Evolutionary conservation across 805 yeast species (phyloP).

Genomic region (Blastobotrys muscicola): DNA sequence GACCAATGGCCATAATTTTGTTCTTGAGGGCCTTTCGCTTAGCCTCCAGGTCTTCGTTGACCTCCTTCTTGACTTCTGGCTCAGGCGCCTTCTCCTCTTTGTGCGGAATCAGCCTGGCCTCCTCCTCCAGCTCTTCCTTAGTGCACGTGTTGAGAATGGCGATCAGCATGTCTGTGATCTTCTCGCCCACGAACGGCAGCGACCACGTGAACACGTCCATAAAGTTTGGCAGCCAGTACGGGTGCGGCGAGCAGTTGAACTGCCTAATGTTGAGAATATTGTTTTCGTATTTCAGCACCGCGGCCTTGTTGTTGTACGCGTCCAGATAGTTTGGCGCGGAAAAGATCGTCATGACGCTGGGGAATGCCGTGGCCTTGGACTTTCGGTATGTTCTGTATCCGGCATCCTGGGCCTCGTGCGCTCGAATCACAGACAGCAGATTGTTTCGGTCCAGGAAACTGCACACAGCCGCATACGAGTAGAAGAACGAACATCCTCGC

Average conservation of each 20-base stretch:
- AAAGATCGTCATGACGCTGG: slow-evolving; percentile 81
- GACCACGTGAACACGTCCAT: slow-evolving; percentile 99
- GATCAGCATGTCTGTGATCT: slow-evolving; percentile 86
- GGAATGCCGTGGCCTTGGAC: slow-evolving; percentile 78
- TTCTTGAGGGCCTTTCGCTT: slow-evolving; percentile 53
- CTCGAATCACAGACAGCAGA: slow-evolving; percentile 76
- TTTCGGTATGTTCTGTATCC: slow-evolving; percentile 92
- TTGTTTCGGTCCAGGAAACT: slow-evolving; percentile 70
- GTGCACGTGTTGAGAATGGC: slow-evolving; percentile 88
- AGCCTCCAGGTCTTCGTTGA: slow-evolving; percentile 10
- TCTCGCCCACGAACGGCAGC: slow-evolving; percentile 93
- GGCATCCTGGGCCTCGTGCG: slow-evolving; percentile 97
- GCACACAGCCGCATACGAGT: slow-evolving; percentile 73
- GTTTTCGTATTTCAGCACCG: slow-evolving; percentile 82
- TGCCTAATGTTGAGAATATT: slow-evolving; percentile 93
- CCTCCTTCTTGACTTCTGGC: slow-evolving; percentile 1
- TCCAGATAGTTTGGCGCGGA: slow-evolving; percentile 95
- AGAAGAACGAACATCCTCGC: slow-evolving; percentile 90
- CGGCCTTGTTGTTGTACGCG: slow-evolving; percentile 88
- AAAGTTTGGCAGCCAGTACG: slow-evolving; percentile 92
- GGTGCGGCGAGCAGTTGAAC: slow-evolving; percentile 87
- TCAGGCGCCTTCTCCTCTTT: background rate
- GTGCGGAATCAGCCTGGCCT: slow-evolving; percentile 8
- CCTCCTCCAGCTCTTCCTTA: slow-evolving; percentile 84
- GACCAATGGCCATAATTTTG: slow-evolving; percentile 92